These are phyloP conservation scores for Annona squamosa DNA, from an alignment of 164 flowering plant species.

Conservation along the genomic window DNA sequence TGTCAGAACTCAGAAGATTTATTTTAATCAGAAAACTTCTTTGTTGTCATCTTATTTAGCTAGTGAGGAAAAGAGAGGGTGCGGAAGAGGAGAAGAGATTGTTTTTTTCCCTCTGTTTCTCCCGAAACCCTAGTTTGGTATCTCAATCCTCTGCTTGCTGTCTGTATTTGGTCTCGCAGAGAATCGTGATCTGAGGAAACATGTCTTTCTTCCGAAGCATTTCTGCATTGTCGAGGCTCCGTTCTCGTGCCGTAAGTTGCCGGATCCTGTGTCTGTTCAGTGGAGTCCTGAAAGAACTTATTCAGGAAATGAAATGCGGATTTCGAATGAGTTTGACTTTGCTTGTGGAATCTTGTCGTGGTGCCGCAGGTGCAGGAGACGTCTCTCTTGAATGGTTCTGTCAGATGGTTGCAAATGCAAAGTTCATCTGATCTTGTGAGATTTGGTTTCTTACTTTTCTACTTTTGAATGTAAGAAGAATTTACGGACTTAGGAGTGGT, in stretches of 20 bases:
- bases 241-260: constrained; percentile 63
- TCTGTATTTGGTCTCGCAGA: not conserved
- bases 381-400: constrained; percentile 31
- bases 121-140: not conserved
- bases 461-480: not conserved
- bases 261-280: not conserved
- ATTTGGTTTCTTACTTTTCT: not conserved
- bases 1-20: not conserved
- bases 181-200: not conserved
- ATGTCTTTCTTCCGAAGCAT: constrained; percentile 63
- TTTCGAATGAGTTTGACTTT: not conserved
- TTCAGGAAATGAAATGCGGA: not conserved
- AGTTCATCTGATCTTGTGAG: constrained; percentile 57
- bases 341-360: not conserved
- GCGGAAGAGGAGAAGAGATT: no score
- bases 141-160: not conserved
- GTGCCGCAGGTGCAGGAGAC: constrained; percentile 47
- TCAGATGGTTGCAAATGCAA: constrained; percentile 78
- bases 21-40: not conserved
- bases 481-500: not conserved
- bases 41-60: not conserved
- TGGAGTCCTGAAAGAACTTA: not conserved
- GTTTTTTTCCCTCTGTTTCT: no score
- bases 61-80: no score
- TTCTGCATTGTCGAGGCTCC: constrained; percentile 65